phyloP scores from a whole-genome alignment of 2,329 filamentous ascomycete genomes.

The Xylaria sp. region DNA sequence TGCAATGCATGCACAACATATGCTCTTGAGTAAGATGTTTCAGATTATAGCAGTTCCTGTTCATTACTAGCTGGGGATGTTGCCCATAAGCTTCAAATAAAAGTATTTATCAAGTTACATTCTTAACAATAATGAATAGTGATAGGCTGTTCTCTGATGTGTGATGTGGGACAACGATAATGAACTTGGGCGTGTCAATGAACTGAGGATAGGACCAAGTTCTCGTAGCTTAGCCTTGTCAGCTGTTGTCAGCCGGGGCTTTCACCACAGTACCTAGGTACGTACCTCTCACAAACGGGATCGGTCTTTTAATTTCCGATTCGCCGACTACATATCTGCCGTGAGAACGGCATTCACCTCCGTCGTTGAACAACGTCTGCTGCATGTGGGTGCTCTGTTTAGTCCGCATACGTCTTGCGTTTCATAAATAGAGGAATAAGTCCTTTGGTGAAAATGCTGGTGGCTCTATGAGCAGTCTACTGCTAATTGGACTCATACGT shows the following conservation, averaged over 20 bases:
- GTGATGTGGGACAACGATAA: too few relatives aligned
- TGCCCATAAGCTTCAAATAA: neutral
- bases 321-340: neutral
- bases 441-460: neutral
- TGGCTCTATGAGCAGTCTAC: neutral
- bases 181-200: neutral
- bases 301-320: neutral
- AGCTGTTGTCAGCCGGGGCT: constrained; percentile 1
- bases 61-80: neutral
- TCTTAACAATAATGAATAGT: neutral
- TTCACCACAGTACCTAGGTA: neutral
- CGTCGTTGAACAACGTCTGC: neutral
- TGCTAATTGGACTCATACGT: too few relatives aligned
- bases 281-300: too few relatives aligned
- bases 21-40: neutral
- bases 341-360: neutral
- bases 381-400: neutral
- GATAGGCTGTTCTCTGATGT: neutral
- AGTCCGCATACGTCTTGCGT: too few relatives aligned
- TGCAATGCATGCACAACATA: neutral
- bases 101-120: neutral
- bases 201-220: too few relatives aligned
- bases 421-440: neutral
- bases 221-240: too few relatives aligned
- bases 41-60: neutral